phyloP scores from a whole-genome alignment of 768 basidiomycete genomes.

The Sporobolomyces phaffii region DNA sequence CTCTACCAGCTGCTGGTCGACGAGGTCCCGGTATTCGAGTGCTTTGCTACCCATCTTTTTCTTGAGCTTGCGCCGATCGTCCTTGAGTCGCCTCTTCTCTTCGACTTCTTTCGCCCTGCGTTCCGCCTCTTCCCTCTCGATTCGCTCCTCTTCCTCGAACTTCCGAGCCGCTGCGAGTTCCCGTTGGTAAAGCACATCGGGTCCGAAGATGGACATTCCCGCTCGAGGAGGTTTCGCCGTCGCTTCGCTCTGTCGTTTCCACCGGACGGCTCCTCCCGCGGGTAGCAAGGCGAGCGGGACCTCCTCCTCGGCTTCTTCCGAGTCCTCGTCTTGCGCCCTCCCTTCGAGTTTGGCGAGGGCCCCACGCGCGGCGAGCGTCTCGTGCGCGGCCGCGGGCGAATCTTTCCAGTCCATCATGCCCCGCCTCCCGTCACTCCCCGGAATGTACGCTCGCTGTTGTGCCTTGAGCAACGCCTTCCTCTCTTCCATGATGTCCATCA shows the following conservation, averaged over 20 bases:
- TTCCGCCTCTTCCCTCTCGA: conserved; percentile 18
- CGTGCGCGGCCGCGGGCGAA: background rate
- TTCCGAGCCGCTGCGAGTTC: conserved; percentile 13
- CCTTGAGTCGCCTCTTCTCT: conserved; percentile 8
- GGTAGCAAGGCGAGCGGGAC: conserved; percentile 31
- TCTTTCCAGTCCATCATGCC: conserved; percentile 32
- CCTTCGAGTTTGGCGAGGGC: conserved; percentile 18
- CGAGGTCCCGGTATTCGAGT: background rate
- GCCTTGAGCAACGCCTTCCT: conserved; percentile 11
- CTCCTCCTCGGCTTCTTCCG: conserved; percentile 5
- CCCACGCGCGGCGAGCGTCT: background rate
- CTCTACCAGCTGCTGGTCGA: conserved; percentile 1
- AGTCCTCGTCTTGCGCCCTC: background rate
- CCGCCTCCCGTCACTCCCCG: conserved; percentile 22
- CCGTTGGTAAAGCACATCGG: conserved; percentile 33
- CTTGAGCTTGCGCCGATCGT: conserved; percentile 11
- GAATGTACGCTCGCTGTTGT: conserved; percentile 19
- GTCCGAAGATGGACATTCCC: conserved; percentile 30
- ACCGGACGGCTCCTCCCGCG: background rate
- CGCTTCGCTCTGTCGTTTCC: background rate
- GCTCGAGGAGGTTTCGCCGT: background rate
- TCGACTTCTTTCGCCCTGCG: background rate
- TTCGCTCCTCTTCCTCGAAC: conserved; percentile 22
- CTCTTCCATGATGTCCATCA: conserved; percentile 37
- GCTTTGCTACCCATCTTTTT: conserved; percentile 10